Percentiles rank a stretch among this genome's conserved stretches.
phyloP scores from a whole-genome alignment of 352 stramenopile species.

The Phytophthora fragariae region DNA sequence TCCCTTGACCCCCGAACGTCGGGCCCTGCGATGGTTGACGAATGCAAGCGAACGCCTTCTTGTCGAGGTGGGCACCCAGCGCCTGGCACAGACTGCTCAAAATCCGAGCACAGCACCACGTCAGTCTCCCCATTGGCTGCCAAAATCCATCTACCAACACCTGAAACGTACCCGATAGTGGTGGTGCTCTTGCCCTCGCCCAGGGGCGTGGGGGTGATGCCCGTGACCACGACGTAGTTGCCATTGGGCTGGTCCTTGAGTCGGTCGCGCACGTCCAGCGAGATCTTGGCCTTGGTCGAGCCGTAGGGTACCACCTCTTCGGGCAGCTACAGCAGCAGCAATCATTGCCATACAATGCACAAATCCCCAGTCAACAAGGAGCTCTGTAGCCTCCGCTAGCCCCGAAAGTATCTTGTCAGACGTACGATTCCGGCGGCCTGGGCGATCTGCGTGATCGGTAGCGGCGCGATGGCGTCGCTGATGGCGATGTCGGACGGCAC shows the following conservation, averaged over 20 bases:
- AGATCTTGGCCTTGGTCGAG: conserved; percentile 93
- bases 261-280: conserved; percentile 89
- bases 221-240: conserved; percentile 98
- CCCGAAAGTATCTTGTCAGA: conserved; percentile 24
- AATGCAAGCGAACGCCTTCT: conserved; percentile 97
- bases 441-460: conserved; percentile 76
- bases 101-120: conserved; percentile 59
- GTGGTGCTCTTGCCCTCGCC: conserved; percentile 99
- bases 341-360: conserved; percentile 31
- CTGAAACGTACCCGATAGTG: conserved; percentile 91
- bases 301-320: conserved; percentile 92
- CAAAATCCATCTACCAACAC: not conserved
- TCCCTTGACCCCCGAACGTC: conserved; percentile 98
- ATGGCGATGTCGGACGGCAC: conserved; percentile 87
- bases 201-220: conserved; percentile 98
- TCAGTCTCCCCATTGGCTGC: not conserved
- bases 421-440: conserved; percentile 72
- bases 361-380: conserved; percentile 5
- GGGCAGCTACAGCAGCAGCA: conserved; percentile 47
- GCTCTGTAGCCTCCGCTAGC: not conserved
- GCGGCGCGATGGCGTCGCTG: conserved; percentile 75
- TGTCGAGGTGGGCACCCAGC: conserved; percentile 91
- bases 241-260: conserved; percentile 89
- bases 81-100: conserved; percentile 93
- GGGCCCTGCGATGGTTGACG: conserved; percentile 97